These are phyloP conservation scores for Calonectria honghensis DNA, from an alignment of 2,329 filamentous ascomycete genomes.

Conservation along the genomic window DNA sequence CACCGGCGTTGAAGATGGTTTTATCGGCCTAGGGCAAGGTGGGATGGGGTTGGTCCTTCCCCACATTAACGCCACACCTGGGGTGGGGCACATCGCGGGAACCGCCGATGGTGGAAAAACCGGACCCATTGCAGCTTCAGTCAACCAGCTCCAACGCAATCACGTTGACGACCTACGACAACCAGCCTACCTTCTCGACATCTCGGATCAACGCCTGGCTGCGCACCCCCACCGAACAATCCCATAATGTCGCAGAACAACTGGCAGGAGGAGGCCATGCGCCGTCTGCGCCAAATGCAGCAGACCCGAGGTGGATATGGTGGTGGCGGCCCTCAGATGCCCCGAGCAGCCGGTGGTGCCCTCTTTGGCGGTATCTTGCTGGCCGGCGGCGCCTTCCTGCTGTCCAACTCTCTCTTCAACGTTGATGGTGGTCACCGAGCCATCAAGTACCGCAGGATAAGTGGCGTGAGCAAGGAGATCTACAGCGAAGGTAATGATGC, in stretches of 20 bases:
- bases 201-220: conserved; percentile 41
- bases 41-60: conserved; percentile 21
- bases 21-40: conserved; percentile 3
- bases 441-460: conserved; percentile 97
- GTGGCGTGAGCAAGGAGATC: conserved; percentile 96
- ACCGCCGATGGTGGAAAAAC: conserved; percentile 50
- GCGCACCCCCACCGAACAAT: conserved; percentile 31
- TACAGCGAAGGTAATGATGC: conserved; percentile 86
- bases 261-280: conserved; percentile 71
- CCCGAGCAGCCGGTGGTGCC: conserved; percentile 63
- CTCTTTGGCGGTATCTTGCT: conserved; percentile 66
- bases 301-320: conserved; percentile 65
- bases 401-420: conserved; percentile 81
- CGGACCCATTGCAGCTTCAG: conserved; percentile 55
- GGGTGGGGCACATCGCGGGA: conserved; percentile 42
- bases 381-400: conserved; percentile 69
- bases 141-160: conserved; percentile 53
- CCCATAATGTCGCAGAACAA: conserved; percentile 61
- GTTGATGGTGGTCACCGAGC: conserved; percentile 99
- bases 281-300: conserved; percentile 70
- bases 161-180: conserved; percentile 45
- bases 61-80: conserved; percentile 35
- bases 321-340: conserved; percentile 65
- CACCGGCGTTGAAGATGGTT: background rate
- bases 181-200: conserved; percentile 31